These are phyloP conservation scores for Willaertia magna DNA, from an alignment of 208 protist genomes.

Conservation along the genomic window DNA sequence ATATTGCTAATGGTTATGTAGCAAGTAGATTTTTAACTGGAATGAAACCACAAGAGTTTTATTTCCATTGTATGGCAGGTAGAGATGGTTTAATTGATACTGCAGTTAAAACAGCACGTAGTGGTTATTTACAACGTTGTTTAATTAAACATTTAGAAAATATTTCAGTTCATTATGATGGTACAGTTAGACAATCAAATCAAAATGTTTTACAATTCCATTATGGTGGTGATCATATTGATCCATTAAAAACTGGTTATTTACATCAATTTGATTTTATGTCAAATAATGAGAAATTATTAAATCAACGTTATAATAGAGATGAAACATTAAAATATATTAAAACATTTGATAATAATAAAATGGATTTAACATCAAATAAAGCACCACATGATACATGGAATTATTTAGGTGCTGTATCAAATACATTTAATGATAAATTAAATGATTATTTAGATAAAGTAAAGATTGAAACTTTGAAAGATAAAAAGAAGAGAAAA, in stretches of 20 bases:
- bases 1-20: constrained; percentile 68
- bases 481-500: not conserved
- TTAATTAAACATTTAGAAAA: constrained; percentile 91
- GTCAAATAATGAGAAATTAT: constrained; percentile 34
- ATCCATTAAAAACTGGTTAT: constrained; percentile 79
- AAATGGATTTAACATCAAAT: not conserved
- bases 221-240: constrained; percentile 96
- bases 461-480: not conserved
- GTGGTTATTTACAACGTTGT: constrained; percentile 94
- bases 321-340: not conserved
- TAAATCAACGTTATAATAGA: not conserved
- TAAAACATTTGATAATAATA: not conserved
- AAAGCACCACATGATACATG: not conserved
- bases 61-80: constrained; percentile 99
- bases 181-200: constrained; percentile 82
- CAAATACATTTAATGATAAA: constrained; percentile 27
- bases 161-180: constrained; percentile 79
- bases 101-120: constrained; percentile 97
- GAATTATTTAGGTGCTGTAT: constrained; percentile 28
- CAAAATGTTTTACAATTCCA: constrained; percentile 86
- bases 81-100: constrained; percentile 99
- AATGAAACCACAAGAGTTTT: constrained; percentile 95
- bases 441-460: constrained; percentile 31
- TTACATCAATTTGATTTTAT: constrained; percentile 75
- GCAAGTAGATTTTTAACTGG: constrained; percentile 95